A percentile compares a stretch with the other conserved stretches of the same genome.
Evolutionary conservation across 83 land plant species (phyloP).

Genomic region (Larix sibirica): DNA sequence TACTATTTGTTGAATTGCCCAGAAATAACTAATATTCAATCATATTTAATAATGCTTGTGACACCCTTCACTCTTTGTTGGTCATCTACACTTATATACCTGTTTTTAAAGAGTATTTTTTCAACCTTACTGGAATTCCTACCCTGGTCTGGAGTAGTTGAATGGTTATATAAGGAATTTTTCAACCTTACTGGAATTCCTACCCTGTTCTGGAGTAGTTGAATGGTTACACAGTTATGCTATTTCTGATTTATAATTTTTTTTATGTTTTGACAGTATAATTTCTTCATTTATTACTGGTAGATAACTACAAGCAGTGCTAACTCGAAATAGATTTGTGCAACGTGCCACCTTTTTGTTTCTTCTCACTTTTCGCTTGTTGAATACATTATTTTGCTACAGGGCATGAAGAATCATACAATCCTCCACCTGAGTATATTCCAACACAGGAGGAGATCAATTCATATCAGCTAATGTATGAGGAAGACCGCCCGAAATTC

Average conservation of each 20-base stretch:
- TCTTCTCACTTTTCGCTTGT: neutral
- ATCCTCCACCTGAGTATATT: conserved; percentile 95
- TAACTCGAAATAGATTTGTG: neutral
- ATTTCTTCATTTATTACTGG: neutral
- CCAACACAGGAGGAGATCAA: conserved; percentile 96
- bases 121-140: too few relatives aligned
- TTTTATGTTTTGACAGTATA: neutral
- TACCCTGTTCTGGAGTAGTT: too few relatives aligned
- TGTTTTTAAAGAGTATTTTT: neutral
- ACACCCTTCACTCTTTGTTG: neutral
- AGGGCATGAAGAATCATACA: conserved; percentile 98
- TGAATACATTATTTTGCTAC: conserved; percentile 8
- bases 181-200: too few relatives aligned
- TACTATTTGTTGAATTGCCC: neutral
- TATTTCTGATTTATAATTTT: neutral
- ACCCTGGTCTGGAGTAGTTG: too few relatives aligned
- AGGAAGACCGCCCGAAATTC: conserved; percentile 98
- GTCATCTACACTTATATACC: neutral
- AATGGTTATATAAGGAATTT: too few relatives aligned
- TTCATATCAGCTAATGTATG: conserved; percentile 87
- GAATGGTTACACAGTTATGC: neutral
- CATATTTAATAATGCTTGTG: neutral
- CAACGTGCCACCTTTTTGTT: neutral
- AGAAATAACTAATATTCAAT: neutral
- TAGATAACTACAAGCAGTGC: neutral